These are phyloP conservation scores for Mimosa bimucronata DNA, from an alignment of 306 rosid species.

Conservation along the genomic window DNA sequence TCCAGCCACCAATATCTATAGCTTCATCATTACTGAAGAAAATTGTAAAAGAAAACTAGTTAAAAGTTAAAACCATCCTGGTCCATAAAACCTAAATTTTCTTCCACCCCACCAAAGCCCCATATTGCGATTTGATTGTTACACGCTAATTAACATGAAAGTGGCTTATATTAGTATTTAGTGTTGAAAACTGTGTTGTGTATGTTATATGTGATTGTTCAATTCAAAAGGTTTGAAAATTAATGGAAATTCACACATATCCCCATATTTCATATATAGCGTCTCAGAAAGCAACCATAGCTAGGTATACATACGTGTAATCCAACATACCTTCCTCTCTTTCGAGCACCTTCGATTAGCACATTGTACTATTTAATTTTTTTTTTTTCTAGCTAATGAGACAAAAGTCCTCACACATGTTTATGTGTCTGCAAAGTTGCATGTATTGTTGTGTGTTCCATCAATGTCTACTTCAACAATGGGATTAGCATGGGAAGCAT, in stretches of 20 bases:
- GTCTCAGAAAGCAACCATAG: background rate
- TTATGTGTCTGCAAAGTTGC: no score
- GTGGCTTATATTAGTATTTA: background rate
- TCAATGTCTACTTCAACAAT: background rate
- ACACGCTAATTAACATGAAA: background rate
- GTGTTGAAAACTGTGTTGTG: background rate
- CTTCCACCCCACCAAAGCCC: background rate
- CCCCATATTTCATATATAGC: background rate
- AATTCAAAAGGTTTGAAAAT: background rate
- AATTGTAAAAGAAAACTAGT: background rate
- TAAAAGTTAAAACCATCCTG: background rate
- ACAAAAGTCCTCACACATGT: no score
- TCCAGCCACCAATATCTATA: background rate
- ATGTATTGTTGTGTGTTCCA: background rate
- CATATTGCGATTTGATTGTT: no score
- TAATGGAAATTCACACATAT: background rate
- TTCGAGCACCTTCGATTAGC: no score
- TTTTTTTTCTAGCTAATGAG: no score
- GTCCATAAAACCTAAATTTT: background rate
- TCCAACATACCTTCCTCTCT: no score
- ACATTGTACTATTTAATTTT: no score
- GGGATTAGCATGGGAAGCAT: background rate
- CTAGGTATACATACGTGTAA: no score
- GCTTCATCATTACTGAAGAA: background rate
- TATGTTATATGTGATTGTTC: no score